Evolutionary conservation across 768 basidiomycete genomes (phyloP).

Genomic region (Polyporus arcularius): DNA sequence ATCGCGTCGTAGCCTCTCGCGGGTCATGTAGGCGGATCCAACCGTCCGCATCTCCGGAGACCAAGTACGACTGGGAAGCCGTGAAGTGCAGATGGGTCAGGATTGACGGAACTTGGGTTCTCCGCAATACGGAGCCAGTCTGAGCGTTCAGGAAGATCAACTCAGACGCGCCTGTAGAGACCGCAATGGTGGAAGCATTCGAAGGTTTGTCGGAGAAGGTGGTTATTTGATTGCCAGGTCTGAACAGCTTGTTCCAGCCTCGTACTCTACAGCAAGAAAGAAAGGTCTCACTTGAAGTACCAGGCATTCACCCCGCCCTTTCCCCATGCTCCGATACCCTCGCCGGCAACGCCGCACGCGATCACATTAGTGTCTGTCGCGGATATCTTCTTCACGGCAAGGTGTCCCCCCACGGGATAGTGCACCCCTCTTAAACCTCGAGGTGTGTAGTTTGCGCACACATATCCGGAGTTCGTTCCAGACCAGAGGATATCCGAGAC

Average conservation of each 20-base stretch:
- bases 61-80: constrained; percentile 52
- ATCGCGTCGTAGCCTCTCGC: constrained; percentile 56
- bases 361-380: constrained; percentile 80
- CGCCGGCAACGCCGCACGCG: constrained; percentile 57
- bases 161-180: constrained; percentile 59
- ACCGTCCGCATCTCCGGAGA: constrained; percentile 76
- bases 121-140: constrained; percentile 65
- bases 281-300: constrained; percentile 61
- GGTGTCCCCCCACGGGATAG: constrained; percentile 69
- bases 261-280: constrained; percentile 24
- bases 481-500: constrained; percentile 90
- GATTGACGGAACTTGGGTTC: constrained; percentile 55
- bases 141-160: constrained; percentile 71
- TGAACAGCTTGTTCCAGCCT: constrained; percentile 19
- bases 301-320: constrained; percentile 88
- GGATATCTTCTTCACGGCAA: constrained; percentile 71
- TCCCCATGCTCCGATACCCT: constrained; percentile 76
- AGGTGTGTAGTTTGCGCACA: constrained; percentile 67
- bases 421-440: constrained; percentile 68
- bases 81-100: constrained; percentile 65
- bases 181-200: constrained; percentile 58
- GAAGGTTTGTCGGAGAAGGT: constrained; percentile 47
- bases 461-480: constrained; percentile 69
- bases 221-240: constrained; percentile 36
- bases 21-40: constrained; percentile 71